These are phyloP conservation scores for Neocallimastix lanati DNA, from an alignment of 192 early-diverging fungal genomes.

Conservation along the genomic window DNA sequence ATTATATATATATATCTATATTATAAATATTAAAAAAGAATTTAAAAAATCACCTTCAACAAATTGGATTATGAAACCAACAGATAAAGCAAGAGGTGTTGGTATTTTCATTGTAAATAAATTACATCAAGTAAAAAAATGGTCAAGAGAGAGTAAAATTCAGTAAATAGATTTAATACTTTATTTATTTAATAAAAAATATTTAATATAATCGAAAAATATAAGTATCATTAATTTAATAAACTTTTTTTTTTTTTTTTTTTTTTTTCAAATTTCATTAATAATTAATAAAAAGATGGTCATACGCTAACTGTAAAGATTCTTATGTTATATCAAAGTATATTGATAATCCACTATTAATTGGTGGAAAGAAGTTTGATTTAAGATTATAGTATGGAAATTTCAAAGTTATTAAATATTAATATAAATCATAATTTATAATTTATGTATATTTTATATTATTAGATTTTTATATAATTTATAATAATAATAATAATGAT, in stretches of 20 bases:
- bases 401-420: too few species aligned
- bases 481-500: too few species aligned
- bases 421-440: too few species aligned
- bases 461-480: too few species aligned
- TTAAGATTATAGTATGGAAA: conserved; percentile 29
- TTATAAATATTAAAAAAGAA: too few species aligned
- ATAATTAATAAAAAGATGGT: conserved; percentile 11
- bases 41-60: conserved; percentile 26
- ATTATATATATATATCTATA: too few species aligned
- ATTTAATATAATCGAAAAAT: too few species aligned
- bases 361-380: conserved; percentile 40
- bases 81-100: conserved; percentile 38
- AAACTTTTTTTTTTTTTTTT: too few species aligned
- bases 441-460: too few species aligned
- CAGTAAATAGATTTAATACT: conserved; percentile 10
- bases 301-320: conserved; percentile 35
- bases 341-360: conserved; percentile 32
- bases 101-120: conserved; percentile 41
- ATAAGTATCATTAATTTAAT: too few species aligned
- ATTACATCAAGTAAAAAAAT: conserved; percentile 33
- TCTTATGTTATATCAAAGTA: conserved; percentile 33
- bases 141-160: conserved; percentile 32
- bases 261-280: neutral
- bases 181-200: too few species aligned
- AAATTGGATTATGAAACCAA: conserved; percentile 44